These are phyloP conservation scores for Scenedesmus sp. DNA, from an alignment of 163 green algal species.

Conservation along the genomic window DNA sequence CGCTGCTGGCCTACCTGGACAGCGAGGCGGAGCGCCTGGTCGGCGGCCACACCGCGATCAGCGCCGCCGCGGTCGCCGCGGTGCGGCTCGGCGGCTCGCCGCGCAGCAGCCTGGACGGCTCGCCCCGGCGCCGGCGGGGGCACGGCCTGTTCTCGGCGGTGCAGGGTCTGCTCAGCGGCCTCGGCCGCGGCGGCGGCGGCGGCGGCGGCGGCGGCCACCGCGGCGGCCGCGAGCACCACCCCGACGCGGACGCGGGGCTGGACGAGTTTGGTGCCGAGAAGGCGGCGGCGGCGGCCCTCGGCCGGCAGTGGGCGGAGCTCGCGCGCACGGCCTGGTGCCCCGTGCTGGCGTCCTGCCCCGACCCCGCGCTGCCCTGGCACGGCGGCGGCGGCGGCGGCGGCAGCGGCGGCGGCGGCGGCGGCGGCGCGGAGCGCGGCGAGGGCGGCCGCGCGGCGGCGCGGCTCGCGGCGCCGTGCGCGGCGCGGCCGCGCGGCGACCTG, in stretches of 20 bases:
- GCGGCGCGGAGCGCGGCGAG: no score
- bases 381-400: neutral
- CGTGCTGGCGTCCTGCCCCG: neutral
- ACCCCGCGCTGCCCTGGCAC: constrained; percentile 32
- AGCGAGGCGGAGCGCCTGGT: constrained; percentile 61
- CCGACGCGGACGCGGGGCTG: neutral
- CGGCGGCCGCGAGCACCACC: neutral
- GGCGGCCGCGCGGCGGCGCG: neutral
- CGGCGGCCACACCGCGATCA: constrained; percentile 26
- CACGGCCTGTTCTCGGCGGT: constrained; percentile 20
- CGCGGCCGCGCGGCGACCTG: constrained; percentile 22
- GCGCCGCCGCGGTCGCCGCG: constrained; percentile 29
- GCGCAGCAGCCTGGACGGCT: neutral
- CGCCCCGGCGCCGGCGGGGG: neutral
- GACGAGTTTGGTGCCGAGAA: no score
- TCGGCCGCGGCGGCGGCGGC: neutral
- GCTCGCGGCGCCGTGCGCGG: constrained; percentile 35
- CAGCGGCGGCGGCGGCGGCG: no score
- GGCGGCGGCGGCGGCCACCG: neutral
- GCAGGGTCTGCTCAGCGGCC: neutral
- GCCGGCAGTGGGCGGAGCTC: constrained; percentile 24
- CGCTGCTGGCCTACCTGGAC: constrained; percentile 68
- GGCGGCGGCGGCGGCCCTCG: neutral
- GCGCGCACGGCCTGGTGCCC: constrained; percentile 23
- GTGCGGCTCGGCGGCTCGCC: neutral